Evolutionary conservation across 768 basidiomycete genomes (phyloP), one percentile per base, ranked within the genome.

Genomic region (Russula sp.): DNA sequence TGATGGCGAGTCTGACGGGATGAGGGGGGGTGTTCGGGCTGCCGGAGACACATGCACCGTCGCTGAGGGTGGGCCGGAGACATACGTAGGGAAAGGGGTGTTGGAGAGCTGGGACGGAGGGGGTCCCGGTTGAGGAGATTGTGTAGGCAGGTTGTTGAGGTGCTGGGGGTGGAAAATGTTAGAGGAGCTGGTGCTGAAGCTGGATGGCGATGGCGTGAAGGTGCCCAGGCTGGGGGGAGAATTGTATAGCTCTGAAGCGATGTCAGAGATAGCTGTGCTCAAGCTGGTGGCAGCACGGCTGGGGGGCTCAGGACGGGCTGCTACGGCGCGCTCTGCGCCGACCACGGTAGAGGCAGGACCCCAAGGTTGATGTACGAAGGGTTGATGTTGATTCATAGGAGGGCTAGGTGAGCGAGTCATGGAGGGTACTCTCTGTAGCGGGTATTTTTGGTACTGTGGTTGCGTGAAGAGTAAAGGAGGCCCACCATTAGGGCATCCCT

Each of bases 261-360:
- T 43, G n/a, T 63, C 57, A 22, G 57, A 63, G 51, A 48, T 39
- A 2, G 39, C 43, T 20, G 61, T 25, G 38, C 61, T 47, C 45
- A 52, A 14, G 22, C 49, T 52, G 25, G 51, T 62, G 51, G 56
- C 59, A 7, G 34, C n/a, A 34, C 51, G 52, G n/a, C 62, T 59
- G 1, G 52, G 39, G 32, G 58, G 52, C 36, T 45, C 56, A 14
- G 52, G 51, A 16, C 45, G 46, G 51, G 13, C 7, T 48, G 5
- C 16, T n/a, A 47, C n/a, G 4, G 46, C 9, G 18, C 46, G 52
- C 8, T 48, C 46, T 43, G 47, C 52, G 32, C 52, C 57, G 18
- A 63, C 3, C 10, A 39, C 58, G 0, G 47, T 41, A 29, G 52
- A 49, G 39, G 22, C 22, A 22, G 58, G 11, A 6, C 38, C 16